A percentile compares a stretch with the other conserved stretches of the same genome.
These are phyloP conservation scores for Citrus sp. DNA, from an alignment of 345 rosid species.

Conservation along the genomic window DNA sequence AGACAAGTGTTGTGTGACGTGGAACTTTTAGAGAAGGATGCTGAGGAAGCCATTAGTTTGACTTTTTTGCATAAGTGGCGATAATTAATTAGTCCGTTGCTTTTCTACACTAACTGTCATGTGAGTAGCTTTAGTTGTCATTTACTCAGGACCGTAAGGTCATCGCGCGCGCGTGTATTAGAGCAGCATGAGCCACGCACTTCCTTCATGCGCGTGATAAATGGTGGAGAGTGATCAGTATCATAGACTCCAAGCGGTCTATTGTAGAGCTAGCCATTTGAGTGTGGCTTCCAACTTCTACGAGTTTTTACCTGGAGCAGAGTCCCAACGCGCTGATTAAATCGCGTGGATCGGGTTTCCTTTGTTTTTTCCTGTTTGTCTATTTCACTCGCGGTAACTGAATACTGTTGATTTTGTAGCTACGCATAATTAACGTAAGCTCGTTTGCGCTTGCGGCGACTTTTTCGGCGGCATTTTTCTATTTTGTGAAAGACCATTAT, in stretches of 20 bases:
- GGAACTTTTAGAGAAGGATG: neutral
- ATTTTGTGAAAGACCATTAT: neutral
- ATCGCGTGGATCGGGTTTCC: neutral
- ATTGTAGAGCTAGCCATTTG: too few species aligned
- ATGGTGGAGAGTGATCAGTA: neutral
- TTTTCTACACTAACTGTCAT: slow-evolving; percentile 18
- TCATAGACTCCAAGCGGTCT: neutral
- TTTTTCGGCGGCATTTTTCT: neutral
- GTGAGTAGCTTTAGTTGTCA: slow-evolving; percentile 20
- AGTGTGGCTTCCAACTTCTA: too few species aligned
- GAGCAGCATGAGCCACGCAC: neutral
- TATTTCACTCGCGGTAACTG: neutral
- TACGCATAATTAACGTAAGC: neutral
- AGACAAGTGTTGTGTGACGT: slow-evolving; percentile 18
- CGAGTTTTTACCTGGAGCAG: neutral
- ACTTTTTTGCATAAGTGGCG: slow-evolving; percentile 20
- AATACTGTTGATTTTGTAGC: neutral
- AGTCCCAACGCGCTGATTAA: neutral
- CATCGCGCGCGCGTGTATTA: neutral
- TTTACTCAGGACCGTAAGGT: neutral
- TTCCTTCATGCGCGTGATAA: neutral
- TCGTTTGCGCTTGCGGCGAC: neutral
- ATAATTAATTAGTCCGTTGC: slow-evolving; percentile 1
- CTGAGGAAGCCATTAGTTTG: neutral
- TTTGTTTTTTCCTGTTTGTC: neutral